phyloP scores from a whole-genome alignment of 495 filamentous ascomycete genomes.

The Aspergillus nanangensis region DNA sequence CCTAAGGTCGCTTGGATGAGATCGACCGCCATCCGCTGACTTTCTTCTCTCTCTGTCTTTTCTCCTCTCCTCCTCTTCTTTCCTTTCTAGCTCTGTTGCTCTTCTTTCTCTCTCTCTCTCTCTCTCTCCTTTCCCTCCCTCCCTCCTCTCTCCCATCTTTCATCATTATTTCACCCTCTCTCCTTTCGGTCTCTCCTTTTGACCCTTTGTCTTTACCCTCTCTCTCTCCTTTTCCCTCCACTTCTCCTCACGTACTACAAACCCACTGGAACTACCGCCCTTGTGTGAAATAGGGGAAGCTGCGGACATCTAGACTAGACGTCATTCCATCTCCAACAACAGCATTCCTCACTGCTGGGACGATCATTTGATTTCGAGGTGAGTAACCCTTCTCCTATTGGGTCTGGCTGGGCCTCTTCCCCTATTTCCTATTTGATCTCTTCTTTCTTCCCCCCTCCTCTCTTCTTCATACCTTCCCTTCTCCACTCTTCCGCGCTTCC shows the following conservation, averaged over 20 bases:
- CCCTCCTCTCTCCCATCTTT: background rate
- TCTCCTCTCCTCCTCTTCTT: slow-evolving; percentile 14
- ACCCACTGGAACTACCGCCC: background rate
- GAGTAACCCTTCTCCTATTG: background rate
- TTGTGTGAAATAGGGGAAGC: slow-evolving; percentile 3
- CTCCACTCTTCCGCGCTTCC: slow-evolving; percentile 15
- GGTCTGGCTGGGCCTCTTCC: background rate
- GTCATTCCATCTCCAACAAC: slow-evolving; percentile 1
- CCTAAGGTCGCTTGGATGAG: background rate
- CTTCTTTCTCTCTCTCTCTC: slow-evolving; percentile 29
- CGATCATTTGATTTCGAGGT: slow-evolving; percentile 5
- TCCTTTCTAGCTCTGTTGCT: too few species aligned
- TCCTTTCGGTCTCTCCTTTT: background rate
- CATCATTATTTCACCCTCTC: too few species aligned
- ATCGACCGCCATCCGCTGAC: slow-evolving; percentile 20
- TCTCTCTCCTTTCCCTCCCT: slow-evolving; percentile 13
- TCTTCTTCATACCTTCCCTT: slow-evolving; percentile 1
- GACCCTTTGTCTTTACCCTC: background rate
- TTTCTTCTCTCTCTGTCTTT: slow-evolving; percentile 32
- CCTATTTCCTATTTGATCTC: background rate
- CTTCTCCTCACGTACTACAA: too few species aligned
- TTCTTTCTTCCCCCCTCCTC: slow-evolving; percentile 14
- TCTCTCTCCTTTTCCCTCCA: background rate
- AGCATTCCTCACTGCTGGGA: slow-evolving; percentile 5
- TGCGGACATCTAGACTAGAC: slow-evolving; percentile 1